Conservation (phyloP, 768 basidiomycete species). For the Tricholoma flavovirens region DNA sequence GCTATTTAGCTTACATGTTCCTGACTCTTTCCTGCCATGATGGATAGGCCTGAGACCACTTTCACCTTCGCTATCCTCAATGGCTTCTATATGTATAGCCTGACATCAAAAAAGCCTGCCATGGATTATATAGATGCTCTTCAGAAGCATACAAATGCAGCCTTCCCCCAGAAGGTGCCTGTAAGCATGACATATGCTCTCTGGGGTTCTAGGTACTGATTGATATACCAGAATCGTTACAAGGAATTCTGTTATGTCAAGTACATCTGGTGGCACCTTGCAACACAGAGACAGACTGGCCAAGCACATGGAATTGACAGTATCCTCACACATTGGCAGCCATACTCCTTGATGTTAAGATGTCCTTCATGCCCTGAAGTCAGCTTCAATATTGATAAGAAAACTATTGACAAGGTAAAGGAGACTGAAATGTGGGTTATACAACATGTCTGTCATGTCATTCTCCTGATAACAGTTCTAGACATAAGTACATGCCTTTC, state of each 20-base stretch:
- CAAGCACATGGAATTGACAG: constrained; percentile 16
- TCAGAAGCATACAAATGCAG: too few relatives aligned
- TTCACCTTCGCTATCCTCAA: constrained; percentile 18
- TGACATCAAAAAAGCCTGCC: constrained; percentile 25
- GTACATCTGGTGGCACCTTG: constrained; percentile 20
- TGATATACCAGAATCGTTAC: constrained; percentile 16
- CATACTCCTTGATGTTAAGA: constrained; percentile 11
- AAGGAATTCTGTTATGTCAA: constrained; percentile 15
- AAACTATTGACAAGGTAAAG: constrained; percentile 9
- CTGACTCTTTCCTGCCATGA: constrained; percentile 12
- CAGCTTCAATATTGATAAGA: too few relatives aligned
- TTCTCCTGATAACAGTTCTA: constrained; percentile 3
- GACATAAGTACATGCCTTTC: constrained; percentile 22
- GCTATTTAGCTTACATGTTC: neutral
- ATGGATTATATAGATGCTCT: constrained; percentile 26
- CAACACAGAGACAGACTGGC: constrained; percentile 13
- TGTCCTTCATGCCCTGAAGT: constrained; percentile 26
- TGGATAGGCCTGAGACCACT: constrained; percentile 9
- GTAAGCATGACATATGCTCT: constrained; percentile 11
- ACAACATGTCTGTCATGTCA: neutral
- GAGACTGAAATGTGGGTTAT: constrained; percentile 9
- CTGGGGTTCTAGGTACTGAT: neutral
- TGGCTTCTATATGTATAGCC: constrained; percentile 23
- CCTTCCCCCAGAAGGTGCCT: constrained; percentile 17
- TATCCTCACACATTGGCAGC: constrained; percentile 5